A percentile compares a stretch with the other conserved stretches of the same genome.
Evolutionary conservation across 345 rosid genomes (phyloP).

Genomic region (Syzygium aromaticum): DNA sequence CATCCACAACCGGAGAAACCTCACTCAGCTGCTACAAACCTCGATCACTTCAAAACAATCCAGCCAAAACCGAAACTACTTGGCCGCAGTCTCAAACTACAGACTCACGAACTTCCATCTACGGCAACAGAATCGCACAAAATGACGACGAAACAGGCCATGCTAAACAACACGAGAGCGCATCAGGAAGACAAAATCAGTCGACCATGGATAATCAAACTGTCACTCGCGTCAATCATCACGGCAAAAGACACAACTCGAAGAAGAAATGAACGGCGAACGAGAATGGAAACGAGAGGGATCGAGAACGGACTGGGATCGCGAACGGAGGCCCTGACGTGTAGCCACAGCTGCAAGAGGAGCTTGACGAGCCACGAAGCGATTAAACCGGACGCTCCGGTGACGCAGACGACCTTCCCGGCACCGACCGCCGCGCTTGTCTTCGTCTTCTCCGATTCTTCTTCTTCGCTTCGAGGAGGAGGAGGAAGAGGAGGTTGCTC

Average conservation of each 20-base stretch:
- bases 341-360: slow-evolving; percentile 57
- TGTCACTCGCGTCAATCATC: background rate
- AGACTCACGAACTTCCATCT: background rate
- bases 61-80: background rate
- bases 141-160: background rate
- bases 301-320: slow-evolving; percentile 46
- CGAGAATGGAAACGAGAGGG: background rate
- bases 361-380: slow-evolving; percentile 80
- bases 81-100: background rate
- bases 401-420: slow-evolving; percentile 64
- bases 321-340: slow-evolving; percentile 76
- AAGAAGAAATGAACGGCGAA: background rate
- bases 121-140: background rate
- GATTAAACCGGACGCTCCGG: slow-evolving; percentile 85
- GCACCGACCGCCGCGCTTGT: slow-evolving; percentile 33
- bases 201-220: background rate
- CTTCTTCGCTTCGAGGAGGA: too few species aligned
- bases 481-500: background rate
- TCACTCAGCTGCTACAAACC: background rate
- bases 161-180: background rate
- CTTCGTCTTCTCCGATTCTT: background rate
- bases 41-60: background rate
- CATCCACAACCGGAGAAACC: background rate
- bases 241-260: background rate
- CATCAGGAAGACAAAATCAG: background rate